Evolutionary conservation across 306 rosid species (phyloP), one percentile per base, ranked within the genome.

Genomic region (Cicer chorassanicum): DNA sequence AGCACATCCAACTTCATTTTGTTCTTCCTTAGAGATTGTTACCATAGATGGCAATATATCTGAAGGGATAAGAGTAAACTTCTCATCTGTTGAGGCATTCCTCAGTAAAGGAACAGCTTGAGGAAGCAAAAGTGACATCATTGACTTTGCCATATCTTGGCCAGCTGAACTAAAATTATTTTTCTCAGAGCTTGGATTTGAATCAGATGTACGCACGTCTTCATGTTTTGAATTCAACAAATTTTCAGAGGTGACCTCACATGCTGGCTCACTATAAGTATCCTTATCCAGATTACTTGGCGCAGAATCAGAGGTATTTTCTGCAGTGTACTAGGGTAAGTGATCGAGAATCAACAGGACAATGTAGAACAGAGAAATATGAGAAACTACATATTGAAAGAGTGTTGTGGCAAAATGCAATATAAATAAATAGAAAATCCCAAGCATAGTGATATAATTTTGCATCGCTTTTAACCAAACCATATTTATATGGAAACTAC

Each of bases 71-170:
- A 53, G 34, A 38, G 46, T 11, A 42, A 72, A 76, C 62, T 78
- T 83, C 80, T 84, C 84, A 81, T 82, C 76, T 78, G 64, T 78
- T 63, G 90, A 81, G 68, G 75, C 70, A 68, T 81, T 82, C 48
- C 77, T 82, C 39, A 93, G 89, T 61, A 93, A 78, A 66, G 98
- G 97, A 86, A 93, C 75, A 78, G 93, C 96, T 83, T 88, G 96
- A 16, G 98, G 98, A 83, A 93, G 93, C 61, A 91, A 83, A 84
- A 88, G 74, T 53, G 85, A 73, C 92, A 93, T 93, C 97, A 93
- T 91, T 82, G 91, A 88, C 73, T 86, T 88, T 50, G 89, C 89
- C 73, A 83, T 85, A 63, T 89, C 93, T 66, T 84, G 82, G 73
- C 96, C 84, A 83, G 76, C 87, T 48, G 87, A 87, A 77, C 84